phyloP scores from a whole-genome alignment of 164 flowering plant species.

The Berberis vulgaris region DNA sequence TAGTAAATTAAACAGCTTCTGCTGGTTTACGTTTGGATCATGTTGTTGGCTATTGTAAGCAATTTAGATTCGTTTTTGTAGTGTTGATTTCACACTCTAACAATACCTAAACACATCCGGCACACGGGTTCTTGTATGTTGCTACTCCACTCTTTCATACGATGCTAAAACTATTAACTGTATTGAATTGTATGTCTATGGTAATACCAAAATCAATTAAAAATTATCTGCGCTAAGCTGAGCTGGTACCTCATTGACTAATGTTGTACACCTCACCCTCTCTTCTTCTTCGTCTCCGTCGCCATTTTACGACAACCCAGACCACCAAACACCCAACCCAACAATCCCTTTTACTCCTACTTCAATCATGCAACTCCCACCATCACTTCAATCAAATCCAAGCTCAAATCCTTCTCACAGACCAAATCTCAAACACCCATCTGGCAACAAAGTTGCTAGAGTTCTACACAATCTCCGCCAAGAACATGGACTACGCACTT shows the following conservation, averaged over 20 bases:
- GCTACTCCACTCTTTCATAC: too few relatives aligned
- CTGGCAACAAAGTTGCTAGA: conserved; percentile 18
- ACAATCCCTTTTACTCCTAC: background rate
- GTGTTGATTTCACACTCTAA: too few relatives aligned
- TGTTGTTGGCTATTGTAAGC: too few relatives aligned
- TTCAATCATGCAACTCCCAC: conserved; percentile 7
- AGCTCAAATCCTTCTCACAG: conserved; percentile 10
- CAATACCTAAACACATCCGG: too few relatives aligned
- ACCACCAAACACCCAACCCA: background rate
- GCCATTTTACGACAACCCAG: background rate
- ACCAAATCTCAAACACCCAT: conserved; percentile 7
- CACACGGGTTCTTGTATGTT: too few relatives aligned
- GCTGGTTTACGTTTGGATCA: too few relatives aligned
- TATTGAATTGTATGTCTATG: too few relatives aligned
- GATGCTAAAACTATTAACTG: too few relatives aligned
- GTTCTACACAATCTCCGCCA: conserved; percentile 4
- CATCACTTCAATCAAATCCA: conserved; percentile 14
- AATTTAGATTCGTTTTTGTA: too few relatives aligned
- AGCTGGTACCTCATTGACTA: background rate
- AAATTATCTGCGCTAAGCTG: too few relatives aligned
- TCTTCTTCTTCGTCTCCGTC: background rate
- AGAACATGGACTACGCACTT: conserved; percentile 13
- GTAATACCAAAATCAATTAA: too few relatives aligned
- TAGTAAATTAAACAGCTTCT: background rate
- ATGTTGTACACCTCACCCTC: background rate